Evolutionary conservation across 2,329 filamentous ascomycete genomes (phyloP).

Genomic region (Bretziella fagacearum): DNA sequence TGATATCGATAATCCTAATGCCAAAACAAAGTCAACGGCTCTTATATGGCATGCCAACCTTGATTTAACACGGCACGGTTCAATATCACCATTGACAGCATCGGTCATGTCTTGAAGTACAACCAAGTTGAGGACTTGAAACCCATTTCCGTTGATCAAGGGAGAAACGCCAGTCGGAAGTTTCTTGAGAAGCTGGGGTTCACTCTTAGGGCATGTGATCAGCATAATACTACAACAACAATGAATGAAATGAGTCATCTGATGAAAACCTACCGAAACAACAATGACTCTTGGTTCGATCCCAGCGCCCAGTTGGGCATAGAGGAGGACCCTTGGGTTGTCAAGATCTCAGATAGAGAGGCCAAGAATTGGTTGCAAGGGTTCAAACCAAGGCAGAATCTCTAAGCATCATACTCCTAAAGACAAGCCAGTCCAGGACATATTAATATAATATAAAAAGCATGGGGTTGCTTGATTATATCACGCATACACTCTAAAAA

Average conservation of each 20-base stretch:
- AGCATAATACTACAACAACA: background rate
- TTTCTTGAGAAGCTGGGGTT: background rate
- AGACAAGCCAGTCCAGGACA: too few species aligned
- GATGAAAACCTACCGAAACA: background rate
- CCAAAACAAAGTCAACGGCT: background rate
- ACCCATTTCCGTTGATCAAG: background rate
- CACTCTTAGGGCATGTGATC: background rate
- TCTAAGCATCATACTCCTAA: too few species aligned
- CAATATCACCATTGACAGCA: constrained; percentile 20
- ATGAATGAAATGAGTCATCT: constrained; percentile 5
- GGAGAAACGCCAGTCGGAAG: background rate
- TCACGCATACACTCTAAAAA: too few species aligned
- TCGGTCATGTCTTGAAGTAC: constrained; percentile 18
- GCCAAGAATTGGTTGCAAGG: background rate
- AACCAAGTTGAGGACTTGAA: background rate
- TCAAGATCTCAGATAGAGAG: background rate
- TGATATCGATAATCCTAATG: background rate
- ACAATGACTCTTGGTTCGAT: background rate
- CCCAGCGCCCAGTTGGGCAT: background rate
- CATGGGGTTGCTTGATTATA: too few species aligned
- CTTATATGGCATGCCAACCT: constrained; percentile 17
- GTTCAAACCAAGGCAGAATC: too few species aligned
- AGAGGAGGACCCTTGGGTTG: too few species aligned
- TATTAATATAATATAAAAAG: too few species aligned
- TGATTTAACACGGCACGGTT: constrained; percentile 22